Percentiles rank a stretch among this genome's conserved stretches.
Conservation (phyloP, 257 asterid species). For the Fraxinus cuspidata region DNA sequence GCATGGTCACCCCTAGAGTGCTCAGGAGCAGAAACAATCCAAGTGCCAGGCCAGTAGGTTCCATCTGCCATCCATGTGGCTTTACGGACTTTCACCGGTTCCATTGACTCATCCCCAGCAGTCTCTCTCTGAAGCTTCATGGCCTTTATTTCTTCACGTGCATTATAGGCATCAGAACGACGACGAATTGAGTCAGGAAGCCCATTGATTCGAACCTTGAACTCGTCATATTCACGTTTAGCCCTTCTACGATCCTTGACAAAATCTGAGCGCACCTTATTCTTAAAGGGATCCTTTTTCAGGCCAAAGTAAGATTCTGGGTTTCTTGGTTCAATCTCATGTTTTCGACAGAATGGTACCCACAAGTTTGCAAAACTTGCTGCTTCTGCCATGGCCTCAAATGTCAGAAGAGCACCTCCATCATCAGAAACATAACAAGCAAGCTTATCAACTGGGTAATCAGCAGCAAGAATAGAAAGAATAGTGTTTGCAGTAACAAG, state of each 20-base stretch:
- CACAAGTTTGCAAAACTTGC: slow-evolving; percentile 24
- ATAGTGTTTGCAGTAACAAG: slow-evolving; percentile 31
- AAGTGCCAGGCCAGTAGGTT: slow-evolving; percentile 4
- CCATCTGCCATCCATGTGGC: slow-evolving; percentile 11
- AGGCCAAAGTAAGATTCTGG: slow-evolving; percentile 24
- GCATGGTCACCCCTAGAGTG: slow-evolving; percentile 12
- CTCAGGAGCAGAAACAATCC: slow-evolving; percentile 8
- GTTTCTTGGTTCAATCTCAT: slow-evolving; percentile 28
- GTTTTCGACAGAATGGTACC: slow-evolving; percentile 31
- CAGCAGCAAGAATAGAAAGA: slow-evolving; percentile 28
- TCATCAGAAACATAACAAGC: slow-evolving; percentile 32
- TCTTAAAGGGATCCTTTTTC: slow-evolving; percentile 21
- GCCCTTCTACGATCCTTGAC: slow-evolving; percentile 27
- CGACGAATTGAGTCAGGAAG: slow-evolving; percentile 10
- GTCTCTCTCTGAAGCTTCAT: slow-evolving; percentile 7
- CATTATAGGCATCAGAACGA: slow-evolving; percentile 10
- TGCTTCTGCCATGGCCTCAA: slow-evolving; percentile 32
- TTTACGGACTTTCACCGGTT: background rate
- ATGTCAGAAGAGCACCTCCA: slow-evolving; percentile 31
- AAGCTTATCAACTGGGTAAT: slow-evolving; percentile 33
- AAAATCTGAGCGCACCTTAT: slow-evolving; percentile 25
- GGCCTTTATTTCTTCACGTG: slow-evolving; percentile 6
- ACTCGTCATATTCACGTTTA: slow-evolving; percentile 25
- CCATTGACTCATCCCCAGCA: background rate
- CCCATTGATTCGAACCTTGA: slow-evolving; percentile 11